Conservation (phyloP, 164 flowering plant genomes). For the Dillenia turbinata region DNA sequence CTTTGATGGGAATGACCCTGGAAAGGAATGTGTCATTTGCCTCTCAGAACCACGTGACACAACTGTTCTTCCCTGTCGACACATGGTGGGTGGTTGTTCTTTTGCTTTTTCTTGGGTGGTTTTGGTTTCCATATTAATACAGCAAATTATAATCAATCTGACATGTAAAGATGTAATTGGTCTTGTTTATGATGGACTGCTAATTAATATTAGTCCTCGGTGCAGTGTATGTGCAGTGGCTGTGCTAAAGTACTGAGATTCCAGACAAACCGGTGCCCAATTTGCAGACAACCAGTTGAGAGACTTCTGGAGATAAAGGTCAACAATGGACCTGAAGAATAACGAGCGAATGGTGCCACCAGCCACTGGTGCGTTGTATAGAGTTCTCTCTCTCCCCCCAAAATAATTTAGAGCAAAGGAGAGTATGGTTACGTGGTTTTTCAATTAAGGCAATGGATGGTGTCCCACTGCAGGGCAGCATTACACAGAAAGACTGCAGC, state of each 20-base stretch:
- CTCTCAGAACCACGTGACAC: constrained; percentile 98
- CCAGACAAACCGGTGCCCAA: constrained; percentile 91
- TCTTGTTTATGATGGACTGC: not conserved
- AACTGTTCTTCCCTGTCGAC: constrained; percentile 96
- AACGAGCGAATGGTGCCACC: constrained; percentile 2
- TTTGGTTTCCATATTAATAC: not conserved
- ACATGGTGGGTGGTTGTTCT: constrained; percentile 59
- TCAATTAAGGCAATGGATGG: no score
- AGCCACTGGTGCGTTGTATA: constrained; percentile 3
- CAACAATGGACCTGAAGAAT: constrained; percentile 48
- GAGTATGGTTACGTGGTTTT: no score
- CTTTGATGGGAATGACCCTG: constrained; percentile 77
- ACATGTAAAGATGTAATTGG: not conserved
- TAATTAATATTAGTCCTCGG: constrained; percentile 1
- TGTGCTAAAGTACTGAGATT: constrained; percentile 86
- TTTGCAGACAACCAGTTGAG: constrained; percentile 89
- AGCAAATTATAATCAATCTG: no score
- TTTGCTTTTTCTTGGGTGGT: not conserved
- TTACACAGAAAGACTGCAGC: no score
- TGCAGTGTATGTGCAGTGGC: constrained; percentile 96
- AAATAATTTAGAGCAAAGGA: no score
- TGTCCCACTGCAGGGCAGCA: no score
- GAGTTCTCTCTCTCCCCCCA: not conserved
- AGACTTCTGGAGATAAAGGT: constrained; percentile 87
- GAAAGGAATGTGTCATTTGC: constrained; percentile 98